phyloP scores from a whole-genome alignment of 2,329 filamentous ascomycete genomes.

The Aotearoamyces nothofagi region DNA sequence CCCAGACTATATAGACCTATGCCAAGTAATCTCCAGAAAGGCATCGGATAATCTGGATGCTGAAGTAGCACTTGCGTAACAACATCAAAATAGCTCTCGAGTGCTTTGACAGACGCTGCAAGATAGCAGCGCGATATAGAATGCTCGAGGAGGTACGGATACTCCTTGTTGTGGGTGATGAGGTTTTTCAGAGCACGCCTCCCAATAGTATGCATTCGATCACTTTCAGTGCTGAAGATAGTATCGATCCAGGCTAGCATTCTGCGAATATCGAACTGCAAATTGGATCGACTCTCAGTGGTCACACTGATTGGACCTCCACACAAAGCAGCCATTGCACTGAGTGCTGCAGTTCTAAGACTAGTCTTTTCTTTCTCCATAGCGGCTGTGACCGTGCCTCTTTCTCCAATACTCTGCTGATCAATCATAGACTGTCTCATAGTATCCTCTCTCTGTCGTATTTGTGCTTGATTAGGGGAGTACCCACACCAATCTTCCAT shows the following conservation, averaged over 20 bases:
- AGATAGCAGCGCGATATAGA: constrained; percentile 87
- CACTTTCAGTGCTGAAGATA: constrained; percentile 84
- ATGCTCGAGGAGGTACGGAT: constrained; percentile 71
- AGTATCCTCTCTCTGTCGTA: constrained; percentile 67
- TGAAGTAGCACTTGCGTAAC: constrained; percentile 78
- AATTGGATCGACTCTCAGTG: constrained; percentile 71
- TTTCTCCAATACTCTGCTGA: constrained; percentile 57
- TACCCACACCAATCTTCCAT: constrained; percentile 99
- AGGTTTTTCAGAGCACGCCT: constrained; percentile 78
- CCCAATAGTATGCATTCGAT: constrained; percentile 83
- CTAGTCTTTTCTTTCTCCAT: constrained; percentile 97
- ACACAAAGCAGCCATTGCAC: constrained; percentile 89
- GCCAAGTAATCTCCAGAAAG: constrained; percentile 83
- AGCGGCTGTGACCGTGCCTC: constrained; percentile 66
- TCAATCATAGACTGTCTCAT: constrained; percentile 78
- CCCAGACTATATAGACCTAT: constrained; percentile 86
- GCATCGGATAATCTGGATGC: constrained; percentile 64
- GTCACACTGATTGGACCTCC: constrained; percentile 73
- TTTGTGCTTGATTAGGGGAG: constrained; percentile 75
- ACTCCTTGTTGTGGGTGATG: constrained; percentile 79
- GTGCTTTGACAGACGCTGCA: constrained; percentile 62
- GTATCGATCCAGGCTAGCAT: constrained; percentile 93
- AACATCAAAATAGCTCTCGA: constrained; percentile 92
- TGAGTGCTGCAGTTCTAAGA: constrained; percentile 75
- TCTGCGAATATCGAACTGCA: constrained; percentile 82